phyloP scores from a whole-genome alignment of 2,329 filamentous ascomycete species.

The Aquanectria penicillioides region DNA sequence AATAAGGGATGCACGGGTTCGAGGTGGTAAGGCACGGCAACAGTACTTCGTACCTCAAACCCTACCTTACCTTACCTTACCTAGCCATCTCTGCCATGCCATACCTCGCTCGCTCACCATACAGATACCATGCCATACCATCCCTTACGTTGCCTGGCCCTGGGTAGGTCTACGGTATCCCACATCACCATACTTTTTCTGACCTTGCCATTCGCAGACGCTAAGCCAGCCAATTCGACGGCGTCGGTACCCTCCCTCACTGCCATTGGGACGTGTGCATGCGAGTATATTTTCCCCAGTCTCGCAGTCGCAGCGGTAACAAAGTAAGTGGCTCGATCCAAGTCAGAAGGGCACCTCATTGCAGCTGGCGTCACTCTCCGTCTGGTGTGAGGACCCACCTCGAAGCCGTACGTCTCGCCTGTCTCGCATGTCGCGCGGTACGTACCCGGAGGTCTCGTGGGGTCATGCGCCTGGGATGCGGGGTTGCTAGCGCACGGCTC shows the following conservation, averaged over 20 bases:
- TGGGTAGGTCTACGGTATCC: too few species aligned
- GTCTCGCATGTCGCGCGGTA: constrained; percentile 22
- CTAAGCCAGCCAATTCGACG: constrained; percentile 10
- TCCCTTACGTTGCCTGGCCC: too few species aligned
- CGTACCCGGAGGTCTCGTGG: constrained; percentile 28
- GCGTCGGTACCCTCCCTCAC: constrained; percentile 9
- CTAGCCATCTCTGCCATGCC: constrained; percentile 12
- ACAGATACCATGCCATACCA: too few species aligned
- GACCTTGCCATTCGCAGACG: too few species aligned
- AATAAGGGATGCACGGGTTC: constrained; percentile 25
- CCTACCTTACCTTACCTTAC: too few species aligned
- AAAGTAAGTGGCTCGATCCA: constrained; percentile 31
- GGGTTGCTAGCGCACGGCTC: constrained; percentile 32
- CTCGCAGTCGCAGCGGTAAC: background rate
- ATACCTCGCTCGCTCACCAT: too few species aligned
- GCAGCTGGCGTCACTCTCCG: constrained; percentile 27
- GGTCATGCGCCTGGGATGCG: constrained; percentile 35
- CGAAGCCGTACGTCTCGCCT: constrained; percentile 27
- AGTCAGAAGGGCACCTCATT: constrained; percentile 31
- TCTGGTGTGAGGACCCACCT: constrained; percentile 37
- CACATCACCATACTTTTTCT: constrained; percentile 1
- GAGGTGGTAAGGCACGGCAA: constrained; percentile 5
- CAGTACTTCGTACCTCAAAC: too few species aligned
- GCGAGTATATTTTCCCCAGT: constrained; percentile 13
- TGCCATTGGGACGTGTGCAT: background rate